phyloP scores from a whole-genome alignment of 495 filamentous ascomycete species.

The Aspergillus sparsus region DNA sequence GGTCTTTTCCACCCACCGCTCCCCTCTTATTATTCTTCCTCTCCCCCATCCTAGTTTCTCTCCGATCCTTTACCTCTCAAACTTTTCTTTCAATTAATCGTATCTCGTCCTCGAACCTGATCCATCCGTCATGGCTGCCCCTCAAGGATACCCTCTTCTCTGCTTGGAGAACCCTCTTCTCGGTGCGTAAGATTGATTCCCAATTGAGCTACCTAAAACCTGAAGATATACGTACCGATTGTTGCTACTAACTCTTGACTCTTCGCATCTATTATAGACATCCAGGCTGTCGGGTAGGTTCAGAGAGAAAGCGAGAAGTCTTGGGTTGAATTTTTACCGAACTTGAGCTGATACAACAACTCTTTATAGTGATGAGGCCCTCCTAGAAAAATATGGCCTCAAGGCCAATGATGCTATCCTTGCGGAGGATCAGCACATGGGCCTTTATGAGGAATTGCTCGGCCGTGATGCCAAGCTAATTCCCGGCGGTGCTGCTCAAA shows the following conservation, averaged over 20 bases:
- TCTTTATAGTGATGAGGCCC: constrained; percentile 56
- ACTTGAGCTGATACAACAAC: constrained; percentile 1
- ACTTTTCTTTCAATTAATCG: constrained; percentile 1
- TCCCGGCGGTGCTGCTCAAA: constrained; percentile 95
- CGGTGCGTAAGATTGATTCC: constrained; percentile 54
- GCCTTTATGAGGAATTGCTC: constrained; percentile 87
- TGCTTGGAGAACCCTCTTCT: constrained; percentile 96
- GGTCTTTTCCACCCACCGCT: constrained; percentile 8
- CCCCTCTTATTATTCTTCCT: constrained; percentile 8
- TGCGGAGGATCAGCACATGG: constrained; percentile 84
- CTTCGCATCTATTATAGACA: constrained; percentile 60
- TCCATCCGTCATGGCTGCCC: constrained; percentile 58
- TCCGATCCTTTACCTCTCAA: constrained; percentile 13
- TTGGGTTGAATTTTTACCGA: background rate
- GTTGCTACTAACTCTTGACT: constrained; percentile 19
- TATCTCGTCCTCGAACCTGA: constrained; percentile 12
- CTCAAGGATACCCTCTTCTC: constrained; percentile 77
- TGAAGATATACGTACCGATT: background rate
- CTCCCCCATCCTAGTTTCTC: constrained; percentile 12
- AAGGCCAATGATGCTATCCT: constrained; percentile 98
- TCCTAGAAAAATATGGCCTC: constrained; percentile 88
- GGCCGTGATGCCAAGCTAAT: constrained; percentile 89
- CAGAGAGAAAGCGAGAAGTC: background rate
- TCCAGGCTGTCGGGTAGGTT: constrained; percentile 77
- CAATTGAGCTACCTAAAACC: background rate